Percentiles rank a stretch among this genome's conserved stretches.
These are phyloP conservation scores for Orbilia blumenaviensis DNA, from an alignment of 2,329 filamentous ascomycete genomes.

Conservation along the genomic window DNA sequence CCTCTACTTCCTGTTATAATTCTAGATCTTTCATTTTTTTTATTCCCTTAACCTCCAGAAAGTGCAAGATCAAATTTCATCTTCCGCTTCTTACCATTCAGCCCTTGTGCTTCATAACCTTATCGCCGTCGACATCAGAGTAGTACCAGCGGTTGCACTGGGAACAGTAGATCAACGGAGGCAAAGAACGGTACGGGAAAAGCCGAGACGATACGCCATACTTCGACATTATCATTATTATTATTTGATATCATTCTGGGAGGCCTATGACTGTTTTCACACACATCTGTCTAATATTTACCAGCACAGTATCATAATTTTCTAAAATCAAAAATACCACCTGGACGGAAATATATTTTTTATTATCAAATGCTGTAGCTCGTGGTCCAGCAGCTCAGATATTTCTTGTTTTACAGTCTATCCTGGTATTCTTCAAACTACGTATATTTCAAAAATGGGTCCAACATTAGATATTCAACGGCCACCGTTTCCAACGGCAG, in stretches of 20 bases:
- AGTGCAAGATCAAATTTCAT: constrained; percentile 20
- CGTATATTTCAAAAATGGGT: constrained; percentile 23
- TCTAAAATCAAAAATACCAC: too few relatives aligned
- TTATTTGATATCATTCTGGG: constrained; percentile 4
- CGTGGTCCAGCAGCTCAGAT: constrained; percentile 30
- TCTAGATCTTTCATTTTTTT: constrained; percentile 46
- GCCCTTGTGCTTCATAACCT: constrained; percentile 35
- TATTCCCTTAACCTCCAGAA: constrained; percentile 39
- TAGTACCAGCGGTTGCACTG: constrained; percentile 46
- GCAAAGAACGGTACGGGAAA: neutral
- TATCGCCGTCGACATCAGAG: constrained; percentile 52
- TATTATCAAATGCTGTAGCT: constrained; percentile 46
- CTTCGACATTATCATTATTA: neutral
- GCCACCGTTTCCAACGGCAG: constrained; percentile 42
- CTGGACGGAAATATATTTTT: neutral
- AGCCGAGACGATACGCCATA: constrained; percentile 17
- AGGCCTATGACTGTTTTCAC: constrained; percentile 20
- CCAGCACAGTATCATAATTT: neutral
- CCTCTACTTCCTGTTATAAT: constrained; percentile 15
- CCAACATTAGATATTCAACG: constrained; percentile 25
- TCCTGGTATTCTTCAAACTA: constrained; percentile 11
- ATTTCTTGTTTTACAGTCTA: constrained; percentile 26
- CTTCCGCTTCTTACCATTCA: constrained; percentile 6
- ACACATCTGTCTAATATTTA: neutral
- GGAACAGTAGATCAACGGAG: constrained; percentile 15